Percentiles rank a stretch among this genome's conserved stretches.
Conservation (phyloP, 352 stramenopile species). For the Globisporangium orthogonon region DNA sequence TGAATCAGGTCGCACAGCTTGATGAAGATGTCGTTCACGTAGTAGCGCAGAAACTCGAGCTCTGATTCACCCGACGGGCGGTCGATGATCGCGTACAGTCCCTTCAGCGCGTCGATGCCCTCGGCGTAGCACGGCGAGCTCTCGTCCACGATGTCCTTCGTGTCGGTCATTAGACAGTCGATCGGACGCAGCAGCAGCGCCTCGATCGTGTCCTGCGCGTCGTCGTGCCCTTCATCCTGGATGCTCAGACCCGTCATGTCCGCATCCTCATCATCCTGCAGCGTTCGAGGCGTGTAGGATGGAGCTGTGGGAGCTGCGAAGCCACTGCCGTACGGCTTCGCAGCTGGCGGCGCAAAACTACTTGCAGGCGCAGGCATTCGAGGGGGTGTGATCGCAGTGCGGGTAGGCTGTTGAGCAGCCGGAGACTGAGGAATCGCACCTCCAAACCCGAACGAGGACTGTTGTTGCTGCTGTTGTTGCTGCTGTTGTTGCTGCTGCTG, state of each 20-base stretch:
- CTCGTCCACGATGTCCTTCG: constrained; percentile 54
- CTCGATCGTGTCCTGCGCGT: constrained; percentile 21
- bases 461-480: not conserved
- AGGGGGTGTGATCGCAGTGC: constrained; percentile 4
- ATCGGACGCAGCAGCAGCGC: constrained; percentile 59
- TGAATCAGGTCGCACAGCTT: constrained; percentile 72
- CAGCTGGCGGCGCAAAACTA: constrained; percentile 14
- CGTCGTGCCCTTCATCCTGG: constrained; percentile 9
- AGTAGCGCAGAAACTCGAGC: constrained; percentile 56
- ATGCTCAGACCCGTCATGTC: constrained; percentile 40
- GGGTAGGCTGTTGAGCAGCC: not conserved
- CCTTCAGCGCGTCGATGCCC: constrained; percentile 73
- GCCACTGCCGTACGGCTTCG: not conserved
- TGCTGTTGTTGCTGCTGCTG: too few relatives aligned
- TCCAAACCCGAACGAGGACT: not conserved
- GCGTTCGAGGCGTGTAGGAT: constrained; percentile 1
- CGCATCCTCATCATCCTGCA: constrained; percentile 40
- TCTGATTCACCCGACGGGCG: constrained; percentile 49
- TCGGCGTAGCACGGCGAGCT: constrained; percentile 45
- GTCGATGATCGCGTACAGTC: constrained; percentile 70
- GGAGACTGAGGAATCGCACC: not conserved
- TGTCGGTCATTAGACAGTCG: constrained; percentile 54
- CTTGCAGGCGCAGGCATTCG: constrained; percentile 15
- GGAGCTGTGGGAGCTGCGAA: not conserved
- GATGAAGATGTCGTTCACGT: constrained; percentile 76